A percentile compares a stretch with the other conserved stretches of the same genome.
These are phyloP conservation scores for Aspergillus tamarii DNA, from an alignment of 2,329 filamentous ascomycete genomes.

Conservation along the genomic window DNA sequence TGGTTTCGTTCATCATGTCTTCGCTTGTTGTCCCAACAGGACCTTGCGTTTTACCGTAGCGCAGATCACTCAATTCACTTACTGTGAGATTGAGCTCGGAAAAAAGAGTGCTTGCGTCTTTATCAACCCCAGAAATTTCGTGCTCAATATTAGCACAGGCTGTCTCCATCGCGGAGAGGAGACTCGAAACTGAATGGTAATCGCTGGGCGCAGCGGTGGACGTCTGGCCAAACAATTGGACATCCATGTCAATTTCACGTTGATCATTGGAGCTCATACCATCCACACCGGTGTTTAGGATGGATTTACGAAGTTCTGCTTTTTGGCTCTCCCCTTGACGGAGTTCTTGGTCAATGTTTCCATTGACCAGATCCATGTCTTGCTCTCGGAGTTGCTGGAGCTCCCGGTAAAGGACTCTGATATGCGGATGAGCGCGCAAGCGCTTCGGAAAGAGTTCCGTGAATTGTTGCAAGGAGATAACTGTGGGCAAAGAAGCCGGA, in stretches of 20 bases:
- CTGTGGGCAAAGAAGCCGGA: constrained; percentile 72
- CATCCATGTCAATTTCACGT: constrained; percentile 50
- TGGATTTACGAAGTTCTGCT: constrained; percentile 40
- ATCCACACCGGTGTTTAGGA: constrained; percentile 36
- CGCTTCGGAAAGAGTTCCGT: constrained; percentile 73
- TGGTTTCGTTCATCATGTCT: constrained; percentile 66
- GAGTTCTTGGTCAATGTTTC: constrained; percentile 50
- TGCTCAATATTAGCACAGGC: constrained; percentile 68
- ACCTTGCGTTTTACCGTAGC: constrained; percentile 71
- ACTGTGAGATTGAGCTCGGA: constrained; percentile 67
- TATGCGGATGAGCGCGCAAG: constrained; percentile 66
- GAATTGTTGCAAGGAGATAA: constrained; percentile 76
- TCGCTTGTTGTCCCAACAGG: constrained; percentile 55
- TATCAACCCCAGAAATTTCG: constrained; percentile 68
- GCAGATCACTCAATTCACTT: constrained; percentile 76
- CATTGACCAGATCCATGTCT: constrained; percentile 68
- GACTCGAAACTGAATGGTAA: constrained; percentile 64
- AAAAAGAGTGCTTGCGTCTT: constrained; percentile 64
- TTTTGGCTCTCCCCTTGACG: constrained; percentile 41
- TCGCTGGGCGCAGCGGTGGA: constrained; percentile 43
- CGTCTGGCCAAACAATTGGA: constrained; percentile 63
- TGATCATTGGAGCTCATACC: constrained; percentile 37
- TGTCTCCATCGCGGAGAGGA: constrained; percentile 70
- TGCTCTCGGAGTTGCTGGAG: constrained; percentile 73
- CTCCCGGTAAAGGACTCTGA: constrained; percentile 75